Evolutionary conservation across 1,139 yeast genomes (phyloP), one percentile per base, ranked within the genome.

Genomic region (Debaryomycetaceae sp.): DNA sequence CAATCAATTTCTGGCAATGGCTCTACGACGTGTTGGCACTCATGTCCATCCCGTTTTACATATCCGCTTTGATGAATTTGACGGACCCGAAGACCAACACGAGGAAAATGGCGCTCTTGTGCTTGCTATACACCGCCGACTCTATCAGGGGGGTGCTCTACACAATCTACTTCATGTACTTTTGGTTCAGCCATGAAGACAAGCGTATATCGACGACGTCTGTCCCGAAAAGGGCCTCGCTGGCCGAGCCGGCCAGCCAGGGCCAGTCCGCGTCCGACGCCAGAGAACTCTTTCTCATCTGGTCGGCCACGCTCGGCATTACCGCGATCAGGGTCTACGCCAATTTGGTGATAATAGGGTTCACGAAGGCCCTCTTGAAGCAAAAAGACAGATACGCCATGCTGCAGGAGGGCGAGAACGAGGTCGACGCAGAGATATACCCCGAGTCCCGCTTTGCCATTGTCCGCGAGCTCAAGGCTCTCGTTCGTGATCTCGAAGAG

Each of bases 1-100:
- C 95, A 2, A 75, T 91, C 47, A 84, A 83, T 50, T 80, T 83
- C 49, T 72, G 86, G 72, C 97, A 93, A 60, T 87, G 97, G 96
- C 53, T 86, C 1, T 81, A 85, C 56, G 89, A 91, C 63, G 59
- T 84, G 35, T 65, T 84, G 52, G 84, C 95, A 5, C 69, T 88
- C 14, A 46, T 77, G 5, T 71, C 82, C 22, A 68, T 89, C 42
- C 84, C 90, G n/a, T 72, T 86, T 46, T 88, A 84, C 60, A 69
- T 82, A 6, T 69, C 76, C 41, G 95, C 88, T 0, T 72, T 86
- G 46, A 59, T 69, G 39, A 75, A 76, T 43, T 52, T 74, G 46
- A 65, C 57, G 41, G 58, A 51, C 38, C 54, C 63, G 44, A 56
- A 62, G 17, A 57, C 58, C 44, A 72, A 70, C 49, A 62, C 64